phyloP scores from a whole-genome alignment of 1,284 basidiomycete genomes.

The Xerocomus minutiporus region DNA sequence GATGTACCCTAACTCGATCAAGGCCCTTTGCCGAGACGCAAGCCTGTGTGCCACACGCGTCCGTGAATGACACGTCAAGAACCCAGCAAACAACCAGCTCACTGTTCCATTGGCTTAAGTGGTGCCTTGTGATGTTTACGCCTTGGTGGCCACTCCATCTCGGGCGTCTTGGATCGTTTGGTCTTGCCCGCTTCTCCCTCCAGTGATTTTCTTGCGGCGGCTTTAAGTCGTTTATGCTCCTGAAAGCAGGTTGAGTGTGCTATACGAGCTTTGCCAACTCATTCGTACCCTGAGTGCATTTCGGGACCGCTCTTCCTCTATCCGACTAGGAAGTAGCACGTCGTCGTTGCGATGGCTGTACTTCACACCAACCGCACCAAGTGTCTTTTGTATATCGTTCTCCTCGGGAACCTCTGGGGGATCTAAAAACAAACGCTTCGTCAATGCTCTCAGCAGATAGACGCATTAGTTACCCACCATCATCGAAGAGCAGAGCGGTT shows the following conservation, averaged over 20 bases:
- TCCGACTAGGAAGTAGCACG: conserved; percentile 60
- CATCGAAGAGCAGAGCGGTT: conserved; percentile 64
- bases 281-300: conserved; percentile 48
- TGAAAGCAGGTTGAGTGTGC: conserved; percentile 13
- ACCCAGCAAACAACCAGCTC: conserved; percentile 18
- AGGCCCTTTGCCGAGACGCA: conserved; percentile 48
- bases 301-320: conserved; percentile 60
- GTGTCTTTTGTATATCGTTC: conserved; percentile 51
- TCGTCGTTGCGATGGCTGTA: conserved; percentile 72
- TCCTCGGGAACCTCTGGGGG: conserved; percentile 31
- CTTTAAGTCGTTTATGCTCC: conserved; percentile 31
- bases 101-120: conserved; percentile 50
- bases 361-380: conserved; percentile 56
- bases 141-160: conserved; percentile 59
- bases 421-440: conserved; percentile 22
- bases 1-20: conserved; percentile 58
- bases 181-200: conserved; percentile 12
- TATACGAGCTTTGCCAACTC: background rate
- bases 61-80: conserved; percentile 2
- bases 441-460: background rate
- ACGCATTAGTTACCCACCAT: conserved; percentile 40
- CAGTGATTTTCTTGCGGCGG: conserved; percentile 26
- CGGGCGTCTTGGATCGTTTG: conserved; percentile 29
- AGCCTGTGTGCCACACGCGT: conserved; percentile 36
- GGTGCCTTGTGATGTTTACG: conserved; percentile 53